These are phyloP conservation scores for Metschnikowia sp. DNA, from an alignment of 805 yeast species.

Conservation along the genomic window DNA sequence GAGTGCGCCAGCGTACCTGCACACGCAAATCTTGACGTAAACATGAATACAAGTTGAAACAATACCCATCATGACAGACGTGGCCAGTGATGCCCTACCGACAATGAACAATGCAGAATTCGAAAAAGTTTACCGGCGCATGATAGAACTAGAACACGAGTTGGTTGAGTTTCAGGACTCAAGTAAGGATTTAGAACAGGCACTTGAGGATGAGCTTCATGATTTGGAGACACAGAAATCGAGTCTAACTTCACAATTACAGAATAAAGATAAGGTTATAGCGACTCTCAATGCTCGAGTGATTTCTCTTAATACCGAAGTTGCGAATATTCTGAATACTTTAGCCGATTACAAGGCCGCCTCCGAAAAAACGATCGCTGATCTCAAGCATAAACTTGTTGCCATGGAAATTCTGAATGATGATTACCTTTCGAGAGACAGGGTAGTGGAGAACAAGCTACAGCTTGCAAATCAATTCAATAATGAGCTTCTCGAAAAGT, in stretches of 20 bases:
- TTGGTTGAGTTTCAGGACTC: constrained; percentile 42
- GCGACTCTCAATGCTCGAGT: constrained; percentile 16
- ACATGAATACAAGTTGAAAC: constrained; percentile 7
- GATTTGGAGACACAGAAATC: constrained; percentile 28
- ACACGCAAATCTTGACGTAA: constrained; percentile 2
- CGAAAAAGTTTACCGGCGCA: constrained; percentile 18
- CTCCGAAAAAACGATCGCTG: constrained; percentile 20
- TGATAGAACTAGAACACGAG: constrained; percentile 36
- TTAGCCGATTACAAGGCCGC: constrained; percentile 11
- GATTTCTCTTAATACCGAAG: constrained; percentile 19
- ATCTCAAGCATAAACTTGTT: constrained; percentile 31
- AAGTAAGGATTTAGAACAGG: constrained; percentile 42
- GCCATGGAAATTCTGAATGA: constrained; percentile 44
- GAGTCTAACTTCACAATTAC: constrained; percentile 15
- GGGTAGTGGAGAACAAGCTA: constrained; percentile 33
- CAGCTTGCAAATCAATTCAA: constrained; percentile 35
- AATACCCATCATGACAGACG: background rate
- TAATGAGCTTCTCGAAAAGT: constrained; percentile 39
- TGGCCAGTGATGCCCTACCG: background rate
- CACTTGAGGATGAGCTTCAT: constrained; percentile 42
- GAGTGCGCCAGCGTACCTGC: constrained; percentile 1
- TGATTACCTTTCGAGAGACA: constrained; percentile 36
- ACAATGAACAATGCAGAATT: constrained; percentile 4
- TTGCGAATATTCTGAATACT: constrained; percentile 17
- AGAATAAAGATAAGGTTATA: constrained; percentile 20